Conservation (phyloP, 2,329 filamentous ascomycete genomes). For the Penicillium sp. region DNA sequence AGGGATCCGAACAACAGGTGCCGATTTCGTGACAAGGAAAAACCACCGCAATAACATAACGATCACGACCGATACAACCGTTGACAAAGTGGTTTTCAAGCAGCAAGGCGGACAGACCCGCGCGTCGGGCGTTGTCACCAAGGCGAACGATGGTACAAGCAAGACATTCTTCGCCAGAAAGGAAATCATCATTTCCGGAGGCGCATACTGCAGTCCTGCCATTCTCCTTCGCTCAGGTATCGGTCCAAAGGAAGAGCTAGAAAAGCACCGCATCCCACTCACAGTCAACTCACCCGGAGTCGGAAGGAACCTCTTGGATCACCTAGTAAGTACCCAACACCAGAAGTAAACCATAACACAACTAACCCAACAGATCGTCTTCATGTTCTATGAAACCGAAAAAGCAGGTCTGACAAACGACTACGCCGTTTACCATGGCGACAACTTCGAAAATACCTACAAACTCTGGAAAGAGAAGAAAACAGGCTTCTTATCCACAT, state of each 20-base stretch:
- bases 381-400: constrained; percentile 62
- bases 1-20: constrained; percentile 54
- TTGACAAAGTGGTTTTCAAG: constrained; percentile 55
- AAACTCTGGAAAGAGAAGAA: constrained; percentile 60
- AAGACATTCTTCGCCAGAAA: constrained; percentile 42
- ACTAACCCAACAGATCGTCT: constrained; percentile 47
- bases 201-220: constrained; percentile 52
- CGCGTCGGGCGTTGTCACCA: constrained; percentile 40
- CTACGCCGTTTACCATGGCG: constrained; percentile 56
- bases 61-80: constrained; percentile 50
- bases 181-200: constrained; percentile 52
- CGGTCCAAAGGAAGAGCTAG: constrained; percentile 47
- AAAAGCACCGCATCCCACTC: constrained; percentile 44
- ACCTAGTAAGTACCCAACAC: constrained; percentile 40
- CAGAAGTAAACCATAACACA: neutral
- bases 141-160: constrained; percentile 33
- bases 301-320: constrained; percentile 56
- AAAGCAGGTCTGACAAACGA: constrained; percentile 57
- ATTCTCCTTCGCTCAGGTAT: constrained; percentile 57
- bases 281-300: constrained; percentile 52
- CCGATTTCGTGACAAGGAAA: constrained; percentile 54
- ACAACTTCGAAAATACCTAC: constrained; percentile 53
- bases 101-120: constrained; percentile 33
- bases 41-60: constrained; percentile 48
- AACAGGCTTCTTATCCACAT: constrained; percentile 58